Evolutionary conservation across 2,329 filamentous ascomycete species (phyloP), one percentile per base, ranked within the genome.

Genomic region (Tolypocladium amazonense): DNA sequence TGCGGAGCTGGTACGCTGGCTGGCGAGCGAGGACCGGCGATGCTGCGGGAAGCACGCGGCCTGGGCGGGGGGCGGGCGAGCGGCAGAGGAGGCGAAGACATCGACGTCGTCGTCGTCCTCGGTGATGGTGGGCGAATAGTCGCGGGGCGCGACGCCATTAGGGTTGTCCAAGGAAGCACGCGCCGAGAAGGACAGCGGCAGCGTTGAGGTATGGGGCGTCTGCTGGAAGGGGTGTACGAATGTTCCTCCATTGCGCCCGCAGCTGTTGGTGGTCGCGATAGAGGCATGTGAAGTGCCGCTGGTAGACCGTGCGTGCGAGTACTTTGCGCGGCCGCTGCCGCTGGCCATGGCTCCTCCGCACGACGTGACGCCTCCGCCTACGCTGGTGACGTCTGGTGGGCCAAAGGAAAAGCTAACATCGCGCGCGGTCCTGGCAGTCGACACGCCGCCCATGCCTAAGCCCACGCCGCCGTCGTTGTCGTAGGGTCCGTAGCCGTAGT

Each of bases 191-290:
- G 81, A 80, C 62, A 85, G 67, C 11, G 83, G 82, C 57, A 84
- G 82, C 61, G 83, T 85, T 54, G 82, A 81, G 1, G 82, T 82
- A 47, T 82, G 79, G 38, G 85, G 85, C 11, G 77, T 85, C 72
- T 87, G 85, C 68, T 86, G 83, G 64, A 86, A 87, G 33, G 85
- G 84, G 67, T 87, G 85, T 25, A 86, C 77, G 67, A 87, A 87
- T 38, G 76, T 72, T 60, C 76, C 76, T 60, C 73, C 75, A 60
- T 80, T 76, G 58, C 73, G 62, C 6, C 37, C 62, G 56, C 71
- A 77, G 65, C 82, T 85, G 62, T 75, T 79, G 56, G 78, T 79
- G 33, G 82, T 84, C 9, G 80, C 77, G 58, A 82, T 76, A 12
- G 83, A 85, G 63, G 76, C 72, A 67, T 85, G 81, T 30, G 82